Base-by-base conservation (phyloP, 2,329 filamentous ascomycete genomes). In the Colletotrichum limetticola region DNA sequence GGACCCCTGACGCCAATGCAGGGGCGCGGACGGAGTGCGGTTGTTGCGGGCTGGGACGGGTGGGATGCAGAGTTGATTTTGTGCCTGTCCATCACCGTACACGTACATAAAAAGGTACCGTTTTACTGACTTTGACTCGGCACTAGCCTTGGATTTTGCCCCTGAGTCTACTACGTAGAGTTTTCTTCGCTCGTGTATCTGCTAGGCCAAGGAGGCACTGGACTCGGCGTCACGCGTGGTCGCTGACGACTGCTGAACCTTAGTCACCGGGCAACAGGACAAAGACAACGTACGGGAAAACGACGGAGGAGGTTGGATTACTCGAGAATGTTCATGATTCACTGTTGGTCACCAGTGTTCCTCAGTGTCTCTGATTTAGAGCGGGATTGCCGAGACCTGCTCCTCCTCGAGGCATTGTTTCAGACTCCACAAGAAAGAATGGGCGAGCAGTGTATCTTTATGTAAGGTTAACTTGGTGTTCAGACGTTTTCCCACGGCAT, bases 401-500 rank as follows among this genome's bases (percentile, higher is more conserved):
- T 49, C 22, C 9, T 69, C 26, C 62, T 46, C 56, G 55, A 55
- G 62, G 30, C 5, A 19, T 16, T 65, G 66, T 69, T 69, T 72
- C 70, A 37, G 70, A 32, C 30, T 28, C 70, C 66, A 56, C 70
- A 52, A 28, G 42, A 69, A 72, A 65, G 59, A 72, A 72, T 72
- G 70, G 66, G 66, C 59, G 22, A 61, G 60, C 49, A 56, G 30
- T 12, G 14, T 22, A 35, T n/a, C 12, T 12, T 8, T 60, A 57
- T 66, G 49, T 68, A 58, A 37, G 35, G 49, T 52, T 19, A 9
- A 24, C 42, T 32, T n/a, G 16, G 7, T 9, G 11, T 28, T 22
- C 26, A 22, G 37, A 52, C 37, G 37, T 16, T 42, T 42, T 16
- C 14, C 14, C 37, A 42, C 55, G 19, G 16, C 26, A 49, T 49